Evolutionary conservation across 192 early-diverging fungal genomes (phyloP).

Genomic region (Podila epigama): DNA sequence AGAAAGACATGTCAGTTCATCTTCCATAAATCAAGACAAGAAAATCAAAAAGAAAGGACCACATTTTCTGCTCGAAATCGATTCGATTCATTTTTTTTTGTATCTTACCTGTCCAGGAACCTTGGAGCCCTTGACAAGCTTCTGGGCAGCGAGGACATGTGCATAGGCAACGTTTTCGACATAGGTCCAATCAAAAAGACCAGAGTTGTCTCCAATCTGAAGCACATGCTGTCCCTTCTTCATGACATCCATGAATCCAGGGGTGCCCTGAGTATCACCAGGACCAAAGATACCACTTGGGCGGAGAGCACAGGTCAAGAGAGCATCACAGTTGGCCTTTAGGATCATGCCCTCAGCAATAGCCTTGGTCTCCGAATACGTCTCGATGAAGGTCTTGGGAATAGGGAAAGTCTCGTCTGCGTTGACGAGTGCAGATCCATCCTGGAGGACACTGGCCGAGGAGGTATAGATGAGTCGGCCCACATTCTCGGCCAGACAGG

Average conservation of each 20-base stretch:
- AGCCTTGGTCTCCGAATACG: conserved; percentile 94
- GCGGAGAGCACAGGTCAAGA: conserved; percentile 81
- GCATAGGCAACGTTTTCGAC: conserved; percentile 94
- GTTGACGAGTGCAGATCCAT: conserved; percentile 76
- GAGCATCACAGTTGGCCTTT: conserved; percentile 67
- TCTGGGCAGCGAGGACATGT: conserved; percentile 87
- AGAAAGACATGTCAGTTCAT: not conserved
- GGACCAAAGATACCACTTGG: conserved; percentile 96
- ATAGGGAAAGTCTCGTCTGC: conserved; percentile 84
- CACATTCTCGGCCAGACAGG: conserved; percentile 70
- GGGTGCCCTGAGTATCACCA: conserved; percentile 74
- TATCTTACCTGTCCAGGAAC: conserved; percentile 55
- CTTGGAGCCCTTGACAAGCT: conserved; percentile 52
- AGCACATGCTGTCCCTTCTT: conserved; percentile 68
- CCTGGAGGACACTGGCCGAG: conserved; percentile 89
- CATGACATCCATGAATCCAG: conserved; percentile 69
- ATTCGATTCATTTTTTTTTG: conserved; percentile 33
- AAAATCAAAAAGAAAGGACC: conserved; percentile 3
- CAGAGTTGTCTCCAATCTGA: conserved; percentile 86
- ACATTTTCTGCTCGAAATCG: conserved; percentile 6
- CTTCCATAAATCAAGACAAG: not conserved
- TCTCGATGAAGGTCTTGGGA: conserved; percentile 78
- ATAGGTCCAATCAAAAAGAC: conserved; percentile 91
- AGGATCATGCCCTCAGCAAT: conserved; percentile 77
- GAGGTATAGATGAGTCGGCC: conserved; percentile 83